These are phyloP conservation scores for Alnus glutinosa DNA, from an alignment of 306 rosid species.

Conservation along the genomic window DNA sequence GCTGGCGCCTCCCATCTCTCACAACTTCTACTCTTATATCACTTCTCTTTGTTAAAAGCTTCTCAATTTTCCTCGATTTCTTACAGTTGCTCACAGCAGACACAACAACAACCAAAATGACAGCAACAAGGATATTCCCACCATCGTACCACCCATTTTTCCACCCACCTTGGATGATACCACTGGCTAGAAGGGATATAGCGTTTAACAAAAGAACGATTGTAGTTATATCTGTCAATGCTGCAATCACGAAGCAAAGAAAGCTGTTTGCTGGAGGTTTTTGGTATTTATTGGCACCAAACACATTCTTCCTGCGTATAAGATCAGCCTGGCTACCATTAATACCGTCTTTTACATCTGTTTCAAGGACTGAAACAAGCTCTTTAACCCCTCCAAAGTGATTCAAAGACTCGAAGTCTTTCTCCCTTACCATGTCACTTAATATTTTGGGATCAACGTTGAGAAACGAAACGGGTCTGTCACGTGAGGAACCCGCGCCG, in stretches of 20 bases:
- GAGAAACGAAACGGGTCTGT: background rate
- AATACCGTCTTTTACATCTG: background rate
- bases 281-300: slow-evolving; percentile 14
- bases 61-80: slow-evolving; percentile 26
- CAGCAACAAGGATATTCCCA: slow-evolving; percentile 22
- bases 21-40: slow-evolving; percentile 20
- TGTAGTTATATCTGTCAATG: slow-evolving; percentile 19
- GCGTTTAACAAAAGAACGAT: slow-evolving; percentile 13
- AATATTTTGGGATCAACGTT: slow-evolving; percentile 11
- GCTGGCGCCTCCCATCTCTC: slow-evolving; percentile 23
- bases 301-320: background rate
- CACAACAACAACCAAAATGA: slow-evolving; percentile 19
- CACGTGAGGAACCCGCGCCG: background rate
- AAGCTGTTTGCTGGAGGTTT: slow-evolving; percentile 10
- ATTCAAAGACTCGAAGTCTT: slow-evolving; percentile 6
- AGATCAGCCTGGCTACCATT: slow-evolving; percentile 7
- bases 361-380: slow-evolving; percentile 4
- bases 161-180: slow-evolving; percentile 30
- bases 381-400: slow-evolving; percentile 12
- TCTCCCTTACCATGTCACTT: slow-evolving; percentile 21
- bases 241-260: slow-evolving; percentile 15
- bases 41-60: slow-evolving; percentile 19
- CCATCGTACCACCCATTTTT: slow-evolving; percentile 32
- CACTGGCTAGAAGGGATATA: slow-evolving; percentile 5
- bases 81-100: slow-evolving; percentile 22